phyloP scores from a whole-genome alignment of 106 monocot species.

The Dioscorea dumetorum region DNA sequence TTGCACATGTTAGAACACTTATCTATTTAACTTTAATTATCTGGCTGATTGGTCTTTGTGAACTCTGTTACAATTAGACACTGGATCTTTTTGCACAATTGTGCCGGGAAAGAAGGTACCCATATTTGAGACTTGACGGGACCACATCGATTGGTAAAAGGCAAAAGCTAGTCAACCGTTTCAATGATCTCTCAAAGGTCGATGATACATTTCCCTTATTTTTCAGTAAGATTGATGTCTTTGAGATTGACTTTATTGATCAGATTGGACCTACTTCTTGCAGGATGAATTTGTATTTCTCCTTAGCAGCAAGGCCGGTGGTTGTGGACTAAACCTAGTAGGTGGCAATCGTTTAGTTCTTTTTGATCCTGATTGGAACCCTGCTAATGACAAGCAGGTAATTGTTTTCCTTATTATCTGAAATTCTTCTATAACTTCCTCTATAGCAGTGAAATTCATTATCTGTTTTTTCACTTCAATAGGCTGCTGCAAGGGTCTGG shows the following conservation, averaged over 20 bases:
- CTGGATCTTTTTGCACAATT: slow-evolving; percentile 94
- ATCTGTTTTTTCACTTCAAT: background rate
- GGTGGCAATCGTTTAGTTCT: slow-evolving; percentile 96
- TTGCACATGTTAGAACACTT: too few relatives aligned
- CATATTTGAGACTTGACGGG: slow-evolving; percentile 88
- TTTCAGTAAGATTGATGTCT: background rate
- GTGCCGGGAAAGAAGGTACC: slow-evolving; percentile 95
- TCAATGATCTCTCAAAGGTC: slow-evolving; percentile 89
- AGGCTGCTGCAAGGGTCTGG: slow-evolving; percentile 99
- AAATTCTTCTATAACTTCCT: background rate
- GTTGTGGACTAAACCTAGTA: slow-evolving; percentile 98
- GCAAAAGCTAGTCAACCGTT: slow-evolving; percentile 89
- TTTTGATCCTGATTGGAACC: slow-evolving; percentile 99
- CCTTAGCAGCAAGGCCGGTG: slow-evolving; percentile 98
- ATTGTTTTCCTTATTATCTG: background rate
- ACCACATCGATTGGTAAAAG: slow-evolving; percentile 94
- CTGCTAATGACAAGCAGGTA: slow-evolving; percentile 98
- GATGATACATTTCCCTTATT: slow-evolving; percentile 9
- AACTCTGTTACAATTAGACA: slow-evolving; percentile 36
- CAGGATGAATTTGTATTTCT: slow-evolving; percentile 99
- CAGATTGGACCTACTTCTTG: slow-evolving; percentile 1
- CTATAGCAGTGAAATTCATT: background rate
- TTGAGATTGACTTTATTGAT: background rate
- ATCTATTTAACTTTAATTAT: too few relatives aligned
- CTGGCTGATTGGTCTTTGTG: too few relatives aligned